Conservation (phyloP, 2,329 filamentous ascomycete genomes). For the Sarocladiaceae sp. region DNA sequence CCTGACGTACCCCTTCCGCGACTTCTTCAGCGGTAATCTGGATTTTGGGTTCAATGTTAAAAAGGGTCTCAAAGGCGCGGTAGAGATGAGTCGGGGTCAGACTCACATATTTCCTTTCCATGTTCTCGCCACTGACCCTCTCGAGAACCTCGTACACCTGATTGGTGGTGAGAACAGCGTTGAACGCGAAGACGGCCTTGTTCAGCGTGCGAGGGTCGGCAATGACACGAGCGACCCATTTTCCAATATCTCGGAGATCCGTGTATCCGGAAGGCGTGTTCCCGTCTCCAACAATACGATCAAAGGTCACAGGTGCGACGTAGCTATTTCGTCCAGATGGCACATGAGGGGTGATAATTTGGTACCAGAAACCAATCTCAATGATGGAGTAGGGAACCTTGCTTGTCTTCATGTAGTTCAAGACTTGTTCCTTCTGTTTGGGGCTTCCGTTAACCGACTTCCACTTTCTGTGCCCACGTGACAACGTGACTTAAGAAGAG, state of each 20-base stretch:
- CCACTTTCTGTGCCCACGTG: background rate
- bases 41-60: too few relatives aligned
- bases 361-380: constrained; percentile 57
- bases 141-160: constrained; percentile 43
- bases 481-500: background rate
- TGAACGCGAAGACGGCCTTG: constrained; percentile 44
- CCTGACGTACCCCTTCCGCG: too few relatives aligned
- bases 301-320: constrained; percentile 27
- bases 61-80: background rate
- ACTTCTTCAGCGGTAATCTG: too few relatives aligned
- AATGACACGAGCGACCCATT: constrained; percentile 46
- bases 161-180: constrained; percentile 40
- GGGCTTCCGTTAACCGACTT: too few relatives aligned
- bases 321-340: constrained; percentile 29
- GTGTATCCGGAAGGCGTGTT: constrained; percentile 38
- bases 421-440: constrained; percentile 45
- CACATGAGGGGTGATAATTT: constrained; percentile 29
- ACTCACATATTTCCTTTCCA: constrained; percentile 21
- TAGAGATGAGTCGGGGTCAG: background rate
- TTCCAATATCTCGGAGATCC: constrained; percentile 49
- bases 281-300: constrained; percentile 41
- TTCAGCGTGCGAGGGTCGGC: constrained; percentile 49
- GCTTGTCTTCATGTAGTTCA: constrained; percentile 42
- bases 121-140: constrained; percentile 41
- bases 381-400: constrained; percentile 51